These are phyloP conservation scores for Lepidium campestre DNA, from an alignment of 441 rosid genomes.

Conservation along the genomic window DNA sequence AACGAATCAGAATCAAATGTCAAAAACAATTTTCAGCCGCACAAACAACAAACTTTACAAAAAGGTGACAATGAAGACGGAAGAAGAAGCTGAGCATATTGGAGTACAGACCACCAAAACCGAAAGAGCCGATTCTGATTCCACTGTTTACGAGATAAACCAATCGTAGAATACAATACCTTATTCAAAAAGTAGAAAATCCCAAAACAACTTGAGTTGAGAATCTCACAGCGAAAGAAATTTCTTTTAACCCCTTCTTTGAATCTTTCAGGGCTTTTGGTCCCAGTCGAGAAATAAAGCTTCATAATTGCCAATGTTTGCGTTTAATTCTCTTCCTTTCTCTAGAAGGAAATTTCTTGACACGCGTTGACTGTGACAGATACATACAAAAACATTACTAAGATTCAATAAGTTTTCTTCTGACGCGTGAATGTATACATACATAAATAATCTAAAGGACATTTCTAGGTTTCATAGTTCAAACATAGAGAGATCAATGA, in stretches of 20 bases:
- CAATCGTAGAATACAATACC: slow-evolving; percentile 23
- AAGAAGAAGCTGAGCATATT: background rate
- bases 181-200: background rate
- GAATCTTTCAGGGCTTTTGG: background rate
- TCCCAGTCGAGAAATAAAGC: background rate
- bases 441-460: background rate
- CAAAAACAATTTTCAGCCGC: slow-evolving; percentile 8
- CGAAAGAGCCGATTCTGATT: slow-evolving; percentile 21
- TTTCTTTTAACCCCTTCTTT: background rate
- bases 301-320: background rate
- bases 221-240: background rate
- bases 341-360: background rate
- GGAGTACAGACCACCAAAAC: background rate
- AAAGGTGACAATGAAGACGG: slow-evolving; percentile 3
- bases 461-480: background rate
- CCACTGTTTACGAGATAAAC: background rate
- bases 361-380: background rate
- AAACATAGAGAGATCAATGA: background rate
- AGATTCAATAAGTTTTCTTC: background rate
- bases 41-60: background rate
- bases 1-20: slow-evolving; percentile 28
- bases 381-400: background rate
- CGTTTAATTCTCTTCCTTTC: background rate
- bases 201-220: background rate
- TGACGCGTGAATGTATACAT: background rate